phyloP scores from a whole-genome alignment of 805 yeast species.

The Kuraishia ogatae region DNA sequence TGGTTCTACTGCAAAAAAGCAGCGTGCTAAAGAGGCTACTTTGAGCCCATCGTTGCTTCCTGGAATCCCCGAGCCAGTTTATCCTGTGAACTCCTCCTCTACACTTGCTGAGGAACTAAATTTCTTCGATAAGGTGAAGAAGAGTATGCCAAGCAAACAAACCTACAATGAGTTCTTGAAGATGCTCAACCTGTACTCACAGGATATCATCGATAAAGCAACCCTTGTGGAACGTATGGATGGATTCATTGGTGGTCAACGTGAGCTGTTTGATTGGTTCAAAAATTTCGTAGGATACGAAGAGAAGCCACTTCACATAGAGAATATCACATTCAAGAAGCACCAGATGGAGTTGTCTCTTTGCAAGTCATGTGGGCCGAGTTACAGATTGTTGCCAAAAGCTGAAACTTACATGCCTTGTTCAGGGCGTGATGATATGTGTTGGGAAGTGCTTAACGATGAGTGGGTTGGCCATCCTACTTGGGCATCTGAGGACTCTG shows the following conservation, averaged over 20 bases:
- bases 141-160: conserved; percentile 79
- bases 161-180: conserved; percentile 90
- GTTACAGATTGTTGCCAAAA: conserved; percentile 87
- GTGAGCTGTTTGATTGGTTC: conserved; percentile 85
- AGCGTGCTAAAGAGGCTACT: conserved; percentile 23
- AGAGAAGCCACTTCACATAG: conserved; percentile 78
- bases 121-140: conserved; percentile 89
- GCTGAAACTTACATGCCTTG: conserved; percentile 96
- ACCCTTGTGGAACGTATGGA: conserved; percentile 80
- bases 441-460: conserved; percentile 97
- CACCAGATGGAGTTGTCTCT: conserved; percentile 84
- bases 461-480: conserved; percentile 99
- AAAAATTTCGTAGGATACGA: conserved; percentile 84
- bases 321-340: conserved; percentile 79
- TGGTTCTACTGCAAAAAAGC: conserved; percentile 16
- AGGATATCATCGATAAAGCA: conserved; percentile 78
- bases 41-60: conserved; percentile 68
- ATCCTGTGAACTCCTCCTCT: conserved; percentile 44
- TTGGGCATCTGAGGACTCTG: conserved; percentile 99
- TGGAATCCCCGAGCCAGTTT: conserved; percentile 78
- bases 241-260: conserved; percentile 73
- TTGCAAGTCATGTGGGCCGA: conserved; percentile 93
- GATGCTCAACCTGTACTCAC: conserved; percentile 77
- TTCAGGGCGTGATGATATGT: conserved; percentile 97
- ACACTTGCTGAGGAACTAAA: conserved; percentile 75